phyloP scores from a whole-genome alignment of 148 eudicot species.

The Chenopodium suecicum region DNA sequence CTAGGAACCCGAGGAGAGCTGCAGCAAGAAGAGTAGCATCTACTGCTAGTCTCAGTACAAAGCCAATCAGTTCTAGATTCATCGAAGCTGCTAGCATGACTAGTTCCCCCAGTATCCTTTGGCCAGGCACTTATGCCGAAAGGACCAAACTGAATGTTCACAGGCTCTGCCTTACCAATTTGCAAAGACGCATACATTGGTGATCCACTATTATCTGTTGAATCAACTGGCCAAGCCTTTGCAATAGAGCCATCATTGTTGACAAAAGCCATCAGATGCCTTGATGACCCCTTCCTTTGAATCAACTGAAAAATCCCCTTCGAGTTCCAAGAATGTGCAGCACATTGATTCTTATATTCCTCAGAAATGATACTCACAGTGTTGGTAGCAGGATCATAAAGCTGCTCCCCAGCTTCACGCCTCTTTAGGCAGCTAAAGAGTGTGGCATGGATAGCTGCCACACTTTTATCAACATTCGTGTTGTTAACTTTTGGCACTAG shows the following conservation, averaged over 20 bases:
- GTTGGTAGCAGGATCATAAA: constrained; percentile 74
- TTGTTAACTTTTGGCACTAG: constrained; percentile 90
- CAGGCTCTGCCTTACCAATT: constrained; percentile 77
- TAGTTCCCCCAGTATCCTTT: constrained; percentile 71
- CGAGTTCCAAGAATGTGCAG: constrained; percentile 78
- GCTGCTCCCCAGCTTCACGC: constrained; percentile 73
- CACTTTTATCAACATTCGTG: constrained; percentile 97
- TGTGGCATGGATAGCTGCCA: constrained; percentile 90
- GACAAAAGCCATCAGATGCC: constrained; percentile 91
- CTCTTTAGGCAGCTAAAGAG: constrained; percentile 83
- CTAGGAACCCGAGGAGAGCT: constrained; percentile 72
- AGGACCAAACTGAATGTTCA: constrained; percentile 93
- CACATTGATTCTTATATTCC: constrained; percentile 77
- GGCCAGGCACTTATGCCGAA: constrained; percentile 98
- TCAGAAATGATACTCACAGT: constrained; percentile 62
- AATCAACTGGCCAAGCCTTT: constrained; percentile 87
- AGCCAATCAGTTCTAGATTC: constrained; percentile 65
- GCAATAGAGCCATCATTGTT: constrained; percentile 94
- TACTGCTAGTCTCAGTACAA: constrained; percentile 64
- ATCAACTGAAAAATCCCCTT: constrained; percentile 94
- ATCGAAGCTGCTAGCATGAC: constrained; percentile 82
- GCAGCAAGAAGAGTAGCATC: constrained; percentile 70
- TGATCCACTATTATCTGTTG: constrained; percentile 43
- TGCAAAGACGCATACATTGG: constrained; percentile 77
- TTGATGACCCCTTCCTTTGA: constrained; percentile 78